Base-by-base conservation (phyloP, 345 rosid genomes). In the Acer campestre region DNA sequence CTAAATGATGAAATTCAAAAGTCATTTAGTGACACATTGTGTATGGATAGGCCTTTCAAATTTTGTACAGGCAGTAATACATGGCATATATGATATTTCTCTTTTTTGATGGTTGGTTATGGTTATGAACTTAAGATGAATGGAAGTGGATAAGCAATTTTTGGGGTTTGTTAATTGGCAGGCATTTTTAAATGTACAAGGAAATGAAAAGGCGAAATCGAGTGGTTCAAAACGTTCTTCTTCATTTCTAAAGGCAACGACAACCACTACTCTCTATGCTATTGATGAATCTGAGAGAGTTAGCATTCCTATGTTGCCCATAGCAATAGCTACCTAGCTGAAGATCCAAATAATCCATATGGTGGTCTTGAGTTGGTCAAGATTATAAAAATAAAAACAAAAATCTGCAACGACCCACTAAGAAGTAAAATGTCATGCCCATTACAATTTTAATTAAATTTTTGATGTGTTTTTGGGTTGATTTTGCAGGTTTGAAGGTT, bases 201-300 rank as follows among this genome's bases (percentile, higher is more conserved):
- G 84, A 29, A 86, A 86, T 83, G 97, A 86, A 68, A 81, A 80
- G 0, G 86, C 80, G 40, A 90, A 89, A 85, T 61, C 90, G 14
- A 95, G 97, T 68, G 88, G 91, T 56, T 79, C 86, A 8, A 89
- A 82, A 78, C 81, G 84, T 66, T 81, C 90, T 29, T 29, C 31
- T 68, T 92, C 98, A 17, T 92, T 96, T 81, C 90, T 96, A 64
- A 94, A 91, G 83, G 86, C 93, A 35, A 75, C 97, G 71, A 91
- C 98, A 51, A 96, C 99, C 44, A 96, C 95, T 20, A 82, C 92
- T 86, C 99, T 85, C 74, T 98, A 96, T 83, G 88, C 93, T 1
- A 92, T 96, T 46, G 91, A 96, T 67, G 89, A 88, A 81, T 87
- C 97, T 0, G 98, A 96, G 86, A 96, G 90, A 89, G 75, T 92